Base-by-base conservation (phyloP, 1,139 yeast species). In the Maudiozyma humilis region DNA sequence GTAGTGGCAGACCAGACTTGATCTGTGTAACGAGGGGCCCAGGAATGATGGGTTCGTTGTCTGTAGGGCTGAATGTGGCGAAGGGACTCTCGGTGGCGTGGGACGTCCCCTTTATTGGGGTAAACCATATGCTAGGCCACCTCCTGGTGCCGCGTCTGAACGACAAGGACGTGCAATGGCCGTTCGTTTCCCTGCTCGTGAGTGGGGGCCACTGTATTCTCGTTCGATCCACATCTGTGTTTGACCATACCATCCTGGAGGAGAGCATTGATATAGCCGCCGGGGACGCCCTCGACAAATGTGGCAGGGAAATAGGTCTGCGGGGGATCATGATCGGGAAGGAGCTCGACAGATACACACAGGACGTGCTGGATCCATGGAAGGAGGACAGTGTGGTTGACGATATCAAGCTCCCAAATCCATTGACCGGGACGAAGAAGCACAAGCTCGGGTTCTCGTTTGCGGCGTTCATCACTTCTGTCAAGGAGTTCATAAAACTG, bases 171-270 rank as follows among this genome's bases (percentile, higher is more conserved):
- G 16, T 41, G 1, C 49, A 64, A 37, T 91, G 74, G 56, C 98
- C 99, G 2, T 87, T 83, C 55, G 56, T 87, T 19, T 84, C 93
- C 54, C 65, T 91, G 23, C 67, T 91, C 31, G 91, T 83, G 15
- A 82, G 94, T 55, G 99, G 99, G 0, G 99, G 99, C 0, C 98
- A 91, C 57, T 88, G 98, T 0, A 79, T 88, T 79, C 68, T 89
- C 30, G 95, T 91, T 1, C 67, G 77, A 6, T 82, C 89, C 52
- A 67, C 64, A 33, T 67, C 82, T 12, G 55, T 86, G 2, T 53
- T 71, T 0, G 72, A 81, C 2, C 98, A 91, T 64, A 78, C 77
- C 47, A 75, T 91, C 1, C 57, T 93, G 4, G 78, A 83, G 10
- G 75, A 88, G 55, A 84, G 95, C 0, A 66, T 78, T 25, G 98